A percentile compares a stretch with the other conserved stretches of the same genome.
Conservation (phyloP, 352 stramenopile species). For the Phytophthora constricta region DNA sequence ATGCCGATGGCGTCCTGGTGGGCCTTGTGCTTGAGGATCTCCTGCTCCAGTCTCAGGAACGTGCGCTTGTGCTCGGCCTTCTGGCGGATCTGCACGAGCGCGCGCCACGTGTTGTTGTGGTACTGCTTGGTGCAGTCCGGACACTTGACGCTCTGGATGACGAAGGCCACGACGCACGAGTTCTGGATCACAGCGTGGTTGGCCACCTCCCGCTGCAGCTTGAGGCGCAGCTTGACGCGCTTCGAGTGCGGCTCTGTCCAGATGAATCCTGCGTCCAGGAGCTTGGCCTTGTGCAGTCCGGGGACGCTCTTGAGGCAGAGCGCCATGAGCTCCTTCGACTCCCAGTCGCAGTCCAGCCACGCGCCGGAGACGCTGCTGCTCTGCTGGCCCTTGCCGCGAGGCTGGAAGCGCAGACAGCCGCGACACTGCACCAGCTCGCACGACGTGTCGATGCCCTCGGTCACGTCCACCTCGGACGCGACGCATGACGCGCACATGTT, state of each 20-base stretch:
- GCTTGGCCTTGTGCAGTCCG: constrained; percentile 68
- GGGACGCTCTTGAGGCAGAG: constrained; percentile 80
- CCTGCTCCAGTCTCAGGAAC: constrained; percentile 72
- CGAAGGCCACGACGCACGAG: constrained; percentile 67
- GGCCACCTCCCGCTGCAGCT: constrained; percentile 72
- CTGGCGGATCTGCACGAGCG: constrained; percentile 80
- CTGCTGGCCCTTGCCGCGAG: constrained; percentile 51
- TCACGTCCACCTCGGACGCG: constrained; percentile 70
- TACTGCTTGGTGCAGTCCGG: constrained; percentile 78
- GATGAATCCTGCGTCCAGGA: constrained; percentile 81
- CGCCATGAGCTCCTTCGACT: constrained; percentile 80
- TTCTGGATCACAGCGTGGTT: constrained; percentile 77
- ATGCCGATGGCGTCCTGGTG: constrained; percentile 71
- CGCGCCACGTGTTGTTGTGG: constrained; percentile 71
- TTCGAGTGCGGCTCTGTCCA: constrained; percentile 88
- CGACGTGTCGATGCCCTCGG: constrained; percentile 67
- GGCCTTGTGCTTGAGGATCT: constrained; percentile 80
- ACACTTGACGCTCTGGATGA: constrained; percentile 71
- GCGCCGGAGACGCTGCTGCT: constrained; percentile 45
- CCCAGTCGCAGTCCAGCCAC: constrained; percentile 71
- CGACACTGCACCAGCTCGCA: constrained; percentile 67
- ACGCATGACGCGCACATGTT: constrained; percentile 85
- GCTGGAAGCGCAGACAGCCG: constrained; percentile 72
- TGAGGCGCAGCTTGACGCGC: constrained; percentile 77
- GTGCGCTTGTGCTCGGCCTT: constrained; percentile 81